These are phyloP conservation scores for Aspergillus steynii DNA, from an alignment of 495 filamentous ascomycete genomes.

Conservation along the genomic window DNA sequence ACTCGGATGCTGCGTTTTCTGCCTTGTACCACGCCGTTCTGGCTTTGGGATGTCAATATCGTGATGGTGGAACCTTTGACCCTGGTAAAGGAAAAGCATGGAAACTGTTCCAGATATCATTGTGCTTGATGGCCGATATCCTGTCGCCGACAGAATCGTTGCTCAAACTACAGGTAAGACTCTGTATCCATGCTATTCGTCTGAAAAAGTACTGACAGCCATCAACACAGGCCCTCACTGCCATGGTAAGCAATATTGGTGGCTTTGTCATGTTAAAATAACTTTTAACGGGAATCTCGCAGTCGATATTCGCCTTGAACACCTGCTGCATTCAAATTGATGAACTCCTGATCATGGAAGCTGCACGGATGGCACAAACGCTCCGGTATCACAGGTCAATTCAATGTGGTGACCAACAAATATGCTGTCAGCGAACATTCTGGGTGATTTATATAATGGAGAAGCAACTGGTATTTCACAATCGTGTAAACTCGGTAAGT, in stretches of 20 bases:
- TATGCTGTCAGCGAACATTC: slow-evolving; percentile 27
- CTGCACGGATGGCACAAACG: slow-evolving; percentile 29
- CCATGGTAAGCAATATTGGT: slow-evolving; percentile 4
- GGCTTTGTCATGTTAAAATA: background rate
- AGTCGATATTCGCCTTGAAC: slow-evolving; percentile 32
- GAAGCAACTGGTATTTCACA: slow-evolving; percentile 31
- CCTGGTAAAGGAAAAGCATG: slow-evolving; percentile 36
- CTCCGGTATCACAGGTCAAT: slow-evolving; percentile 25
- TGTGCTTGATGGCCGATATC: slow-evolving; percentile 26
- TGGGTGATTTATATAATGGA: slow-evolving; percentile 41
- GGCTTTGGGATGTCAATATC: slow-evolving; percentile 37
- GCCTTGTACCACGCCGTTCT: slow-evolving; percentile 38
- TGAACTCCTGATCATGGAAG: slow-evolving; percentile 31
- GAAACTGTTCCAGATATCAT: slow-evolving; percentile 31
- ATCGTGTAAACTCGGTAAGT: slow-evolving; percentile 33
- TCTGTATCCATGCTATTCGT: background rate
- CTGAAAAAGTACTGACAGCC: background rate
- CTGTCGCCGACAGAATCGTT: slow-evolving; percentile 24
- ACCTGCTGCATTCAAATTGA: slow-evolving; percentile 35
- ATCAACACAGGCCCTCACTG: slow-evolving; percentile 5
- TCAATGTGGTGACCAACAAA: slow-evolving; percentile 10
- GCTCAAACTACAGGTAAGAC: slow-evolving; percentile 24
- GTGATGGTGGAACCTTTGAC: slow-evolving; percentile 32
- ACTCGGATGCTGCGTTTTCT: slow-evolving; percentile 22
- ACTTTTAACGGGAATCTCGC: background rate